Percentiles rank a stretch among this genome's conserved stretches.
phyloP scores from a whole-genome alignment of 2,329 filamentous ascomycete genomes.

The Onygena corvina region DNA sequence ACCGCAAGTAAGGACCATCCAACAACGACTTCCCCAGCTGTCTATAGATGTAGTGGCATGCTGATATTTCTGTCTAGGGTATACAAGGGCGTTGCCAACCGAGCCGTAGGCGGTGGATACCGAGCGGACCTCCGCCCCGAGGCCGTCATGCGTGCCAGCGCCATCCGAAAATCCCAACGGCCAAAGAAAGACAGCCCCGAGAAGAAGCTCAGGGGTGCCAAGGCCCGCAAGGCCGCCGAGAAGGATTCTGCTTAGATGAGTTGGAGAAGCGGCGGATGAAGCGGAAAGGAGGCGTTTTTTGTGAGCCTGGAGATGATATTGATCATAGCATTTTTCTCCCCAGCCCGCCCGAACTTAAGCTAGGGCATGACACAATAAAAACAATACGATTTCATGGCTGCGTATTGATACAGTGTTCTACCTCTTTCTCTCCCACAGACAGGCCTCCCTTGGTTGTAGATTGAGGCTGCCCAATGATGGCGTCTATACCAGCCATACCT shows the following conservation, averaged over 20 bases:
- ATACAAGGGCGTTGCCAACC: conserved; percentile 78
- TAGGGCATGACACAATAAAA: conserved; percentile 5
- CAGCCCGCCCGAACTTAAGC: not conserved
- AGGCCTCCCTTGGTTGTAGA: not conserved
- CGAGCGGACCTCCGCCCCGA: conserved; percentile 62
- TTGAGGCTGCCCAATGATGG: not conserved
- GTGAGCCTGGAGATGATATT: conserved; percentile 1
- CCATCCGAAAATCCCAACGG: conserved; percentile 68
- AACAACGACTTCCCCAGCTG: not conserved
- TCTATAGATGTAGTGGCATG: conserved; percentile 13
- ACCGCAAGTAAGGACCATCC: conserved; percentile 56
- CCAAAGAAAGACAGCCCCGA: conserved; percentile 63
- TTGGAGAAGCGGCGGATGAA: not conserved
- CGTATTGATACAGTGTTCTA: conserved; percentile 1
- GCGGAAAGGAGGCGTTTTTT: conserved; percentile 5
- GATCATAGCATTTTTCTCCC: not conserved
- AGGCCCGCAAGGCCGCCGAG: conserved; percentile 57
- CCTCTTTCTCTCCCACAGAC: too few species aligned
- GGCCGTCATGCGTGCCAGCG: conserved; percentile 77
- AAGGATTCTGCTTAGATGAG: conserved; percentile 27
- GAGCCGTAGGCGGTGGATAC: conserved; percentile 75
- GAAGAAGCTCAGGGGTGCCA: conserved; percentile 64
- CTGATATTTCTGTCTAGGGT: conserved; percentile 43
- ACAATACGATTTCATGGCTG: conserved; percentile 4
- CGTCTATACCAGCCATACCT: too few species aligned